Base-by-base conservation (phyloP, 2,329 filamentous ascomycete species). In the Sarocladiaceae sp. region DNA sequence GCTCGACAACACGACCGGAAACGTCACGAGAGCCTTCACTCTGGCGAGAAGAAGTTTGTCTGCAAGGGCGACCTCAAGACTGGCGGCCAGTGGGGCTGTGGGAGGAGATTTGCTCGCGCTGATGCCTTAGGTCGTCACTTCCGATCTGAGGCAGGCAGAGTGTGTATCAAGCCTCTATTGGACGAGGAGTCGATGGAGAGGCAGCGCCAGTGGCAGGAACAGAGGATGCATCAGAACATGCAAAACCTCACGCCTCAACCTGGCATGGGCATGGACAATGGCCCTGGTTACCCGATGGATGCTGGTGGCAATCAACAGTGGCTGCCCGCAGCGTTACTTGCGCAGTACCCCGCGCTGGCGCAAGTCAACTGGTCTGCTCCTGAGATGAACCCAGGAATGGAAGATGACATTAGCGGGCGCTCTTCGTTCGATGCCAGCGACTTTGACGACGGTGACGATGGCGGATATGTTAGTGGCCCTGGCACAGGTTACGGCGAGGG, bases 1-100 rank as follows among this genome's bases (percentile, higher is more conserved):
- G 93, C 93, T 5, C 84, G 93, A 20, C 93, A 98, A 60, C 93
- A 98, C 60, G 93, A 98, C 61, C 84, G 93, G 35, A 98, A 98
- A 66, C 84, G 93, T 31, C 93, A 98, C 64, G 93, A 98, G 67
- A 90, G 91, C 31, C 70, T 98, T 33, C 93, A 98, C 59, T 94
- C 88, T 0, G 93, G 93, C 33, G 93, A 98, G 68, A 98, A 97
- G 78, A 97, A 95, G 60, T 98, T 97, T 60, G 87, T 97, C 6
- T 98, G 93, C 67, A 89, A 88, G 53, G 93, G 93, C 44, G 86
- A 90, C 47, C 79, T 98, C 41, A 90, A 91, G 53, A 80, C 80
- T 2, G 82, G 83, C 37, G 83, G 83, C 4, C 80, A 85, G 52
- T 98, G 93, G 93, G 93, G 93, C 16, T 98, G 93, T 54, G 88